phyloP scores from a whole-genome alignment of 2,329 filamentous ascomycete genomes.

The Fusarium sp. region DNA sequence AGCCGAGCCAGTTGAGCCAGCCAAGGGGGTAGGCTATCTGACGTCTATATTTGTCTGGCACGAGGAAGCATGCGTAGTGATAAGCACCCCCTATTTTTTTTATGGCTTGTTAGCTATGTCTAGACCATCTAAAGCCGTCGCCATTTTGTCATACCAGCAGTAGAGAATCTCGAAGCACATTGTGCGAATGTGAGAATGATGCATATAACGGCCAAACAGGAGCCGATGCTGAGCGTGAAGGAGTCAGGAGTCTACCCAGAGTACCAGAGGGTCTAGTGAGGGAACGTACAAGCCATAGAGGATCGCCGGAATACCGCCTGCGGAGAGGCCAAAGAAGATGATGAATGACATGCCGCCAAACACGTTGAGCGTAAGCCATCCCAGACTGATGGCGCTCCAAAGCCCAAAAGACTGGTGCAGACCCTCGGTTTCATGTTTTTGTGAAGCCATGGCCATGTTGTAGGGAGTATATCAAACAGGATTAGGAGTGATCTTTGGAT shows the following conservation, averaged over 20 bases:
- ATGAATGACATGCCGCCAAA: not conserved
- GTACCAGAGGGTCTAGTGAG: not conserved
- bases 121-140: not conserved
- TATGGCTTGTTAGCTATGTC: not conserved
- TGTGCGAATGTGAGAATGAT: not conserved
- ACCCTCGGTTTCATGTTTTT: not conserved
- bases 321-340: not conserved
- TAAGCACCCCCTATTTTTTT: not conserved
- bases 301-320: not conserved
- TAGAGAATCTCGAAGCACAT: not conserved
- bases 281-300: not conserved
- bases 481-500: not conserved
- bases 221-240: not conserved
- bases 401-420: not conserved
- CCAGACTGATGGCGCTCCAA: not conserved
- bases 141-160: not conserved
- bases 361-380: not conserved
- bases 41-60: not conserved
- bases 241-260: not conserved
- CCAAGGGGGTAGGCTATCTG: not conserved
- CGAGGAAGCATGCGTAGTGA: not conserved
- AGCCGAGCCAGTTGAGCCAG: not conserved
- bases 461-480: not conserved
- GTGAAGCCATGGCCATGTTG: not conserved
- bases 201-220: not conserved